Conservation (phyloP, 2,329 filamentous ascomycete genomes). For the Dactylellina drechsleri region DNA sequence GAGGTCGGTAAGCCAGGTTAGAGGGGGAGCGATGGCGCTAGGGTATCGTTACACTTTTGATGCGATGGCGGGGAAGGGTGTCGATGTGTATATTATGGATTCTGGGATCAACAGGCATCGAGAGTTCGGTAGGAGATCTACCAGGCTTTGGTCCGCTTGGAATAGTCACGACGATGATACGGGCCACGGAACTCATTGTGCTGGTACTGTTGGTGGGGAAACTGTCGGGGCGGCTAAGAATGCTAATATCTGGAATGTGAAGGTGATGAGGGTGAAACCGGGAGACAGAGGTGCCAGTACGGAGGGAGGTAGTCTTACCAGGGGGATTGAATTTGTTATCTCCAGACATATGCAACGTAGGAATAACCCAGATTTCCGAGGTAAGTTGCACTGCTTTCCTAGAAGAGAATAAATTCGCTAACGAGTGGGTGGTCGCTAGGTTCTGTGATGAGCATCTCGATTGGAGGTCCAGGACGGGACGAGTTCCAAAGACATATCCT, state of each 20-base stretch:
- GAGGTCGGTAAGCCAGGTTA: constrained; percentile 56
- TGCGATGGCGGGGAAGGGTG: constrained; percentile 61
- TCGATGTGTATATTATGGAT: constrained; percentile 66
- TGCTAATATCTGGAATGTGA: constrained; percentile 63
- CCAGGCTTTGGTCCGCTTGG: constrained; percentile 59
- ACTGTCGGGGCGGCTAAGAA: constrained; percentile 65
- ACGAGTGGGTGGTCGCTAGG: background rate
- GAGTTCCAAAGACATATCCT: constrained; percentile 65
- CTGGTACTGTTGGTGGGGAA: constrained; percentile 55
- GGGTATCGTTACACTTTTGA: constrained; percentile 61
- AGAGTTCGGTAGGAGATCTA: constrained; percentile 58
- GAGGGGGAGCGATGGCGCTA: constrained; percentile 58
- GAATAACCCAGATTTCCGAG: constrained; percentile 59
- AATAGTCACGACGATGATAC: constrained; percentile 60
- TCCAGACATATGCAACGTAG: constrained; percentile 63
- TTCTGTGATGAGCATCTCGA: constrained; percentile 69
- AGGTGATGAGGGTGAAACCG: constrained; percentile 62
- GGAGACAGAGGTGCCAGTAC: constrained; percentile 61
- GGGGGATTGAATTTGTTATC: constrained; percentile 62
- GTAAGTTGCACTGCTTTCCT: background rate
- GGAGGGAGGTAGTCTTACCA: constrained; percentile 59
- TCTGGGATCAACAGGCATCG: constrained; percentile 61
- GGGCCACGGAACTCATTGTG: constrained; percentile 64
- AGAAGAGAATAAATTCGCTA: background rate
- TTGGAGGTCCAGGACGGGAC: constrained; percentile 64